Evolutionary conservation across 1,284 basidiomycete genomes (phyloP).

Genomic region (Xanthoconium separans): DNA sequence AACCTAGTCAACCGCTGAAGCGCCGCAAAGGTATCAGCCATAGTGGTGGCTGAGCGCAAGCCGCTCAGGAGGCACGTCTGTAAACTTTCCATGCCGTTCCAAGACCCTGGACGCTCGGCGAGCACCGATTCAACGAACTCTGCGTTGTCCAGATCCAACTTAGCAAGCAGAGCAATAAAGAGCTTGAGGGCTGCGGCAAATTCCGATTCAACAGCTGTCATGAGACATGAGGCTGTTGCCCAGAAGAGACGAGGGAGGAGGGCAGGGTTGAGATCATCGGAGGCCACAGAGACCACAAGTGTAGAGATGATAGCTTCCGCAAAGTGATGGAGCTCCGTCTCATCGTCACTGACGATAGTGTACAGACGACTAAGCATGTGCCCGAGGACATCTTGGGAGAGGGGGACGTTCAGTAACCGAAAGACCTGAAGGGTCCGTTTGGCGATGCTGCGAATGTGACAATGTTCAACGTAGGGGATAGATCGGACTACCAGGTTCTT

Average conservation of each 20-base stretch:
- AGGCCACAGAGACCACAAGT: conserved; percentile 65
- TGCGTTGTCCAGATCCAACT: conserved; percentile 72
- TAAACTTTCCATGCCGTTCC: conserved; percentile 67
- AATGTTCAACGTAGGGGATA: conserved; percentile 83
- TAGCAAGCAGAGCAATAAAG: conserved; percentile 67
- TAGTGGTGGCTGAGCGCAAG: conserved; percentile 77
- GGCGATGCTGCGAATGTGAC: conserved; percentile 83
- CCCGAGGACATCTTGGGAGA: conserved; percentile 75
- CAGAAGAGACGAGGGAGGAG: conserved; percentile 87
- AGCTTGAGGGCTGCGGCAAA: conserved; percentile 72
- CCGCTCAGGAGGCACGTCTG: conserved; percentile 81
- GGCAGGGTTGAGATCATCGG: conserved; percentile 55
- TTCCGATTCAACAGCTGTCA: conserved; percentile 82
- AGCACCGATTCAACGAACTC: conserved; percentile 63
- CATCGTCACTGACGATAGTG: conserved; percentile 78
- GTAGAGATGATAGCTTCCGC: conserved; percentile 84
- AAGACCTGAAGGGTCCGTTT: conserved; percentile 92
- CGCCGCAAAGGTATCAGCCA: conserved; percentile 65
- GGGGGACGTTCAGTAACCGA: conserved; percentile 75
- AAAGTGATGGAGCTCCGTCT: conserved; percentile 74
- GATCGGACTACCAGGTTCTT: conserved; percentile 83
- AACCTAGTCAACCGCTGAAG: conserved; percentile 68
- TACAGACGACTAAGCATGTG: conserved; percentile 83
- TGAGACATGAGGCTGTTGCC: conserved; percentile 81
- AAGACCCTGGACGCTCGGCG: conserved; percentile 69